Conservation (phyloP, 305 asterid species). For the Fraxinus platypoda region DNA sequence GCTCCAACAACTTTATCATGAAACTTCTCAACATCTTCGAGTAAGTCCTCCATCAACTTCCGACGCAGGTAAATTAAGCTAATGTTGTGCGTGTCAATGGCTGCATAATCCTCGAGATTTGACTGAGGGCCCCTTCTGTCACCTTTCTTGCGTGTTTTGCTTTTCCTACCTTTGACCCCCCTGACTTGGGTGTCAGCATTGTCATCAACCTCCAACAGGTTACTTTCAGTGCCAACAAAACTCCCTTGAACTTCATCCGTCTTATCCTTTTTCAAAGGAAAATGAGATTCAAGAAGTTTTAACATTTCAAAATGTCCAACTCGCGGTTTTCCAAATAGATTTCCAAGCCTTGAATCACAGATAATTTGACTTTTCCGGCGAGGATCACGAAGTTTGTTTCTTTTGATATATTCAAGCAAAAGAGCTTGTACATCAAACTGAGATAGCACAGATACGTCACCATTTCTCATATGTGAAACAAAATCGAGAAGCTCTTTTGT, state of each 20-base stretch:
- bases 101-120: constrained; percentile 95
- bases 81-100: constrained; percentile 90
- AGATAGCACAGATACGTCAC: constrained; percentile 67
- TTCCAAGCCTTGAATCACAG: constrained; percentile 85
- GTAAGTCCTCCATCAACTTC: constrained; percentile 96
- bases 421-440: constrained; percentile 96
- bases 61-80: constrained; percentile 80
- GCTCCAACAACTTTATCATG: constrained; percentile 78
- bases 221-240: constrained; percentile 85
- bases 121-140: constrained; percentile 65
- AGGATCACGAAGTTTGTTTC: constrained; percentile 93
- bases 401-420: constrained; percentile 84
- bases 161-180: constrained; percentile 73
- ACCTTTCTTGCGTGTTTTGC: constrained; percentile 72
- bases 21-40: constrained; percentile 78
- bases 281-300: constrained; percentile 96
- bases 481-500: constrained; percentile 88
- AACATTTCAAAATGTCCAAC: constrained; percentile 99
- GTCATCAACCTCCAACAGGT: constrained; percentile 62
- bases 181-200: constrained; percentile 45
- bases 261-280: constrained; percentile 72
- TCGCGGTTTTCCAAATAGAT: constrained; percentile 87
- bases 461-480: constrained; percentile 91
- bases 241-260: constrained; percentile 78
- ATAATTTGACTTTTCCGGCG: constrained; percentile 85